Evolutionary conservation across 129 eudicot species (phyloP), one percentile per base, ranked within the genome.

Genomic region (Flaveria bidentis): DNA sequence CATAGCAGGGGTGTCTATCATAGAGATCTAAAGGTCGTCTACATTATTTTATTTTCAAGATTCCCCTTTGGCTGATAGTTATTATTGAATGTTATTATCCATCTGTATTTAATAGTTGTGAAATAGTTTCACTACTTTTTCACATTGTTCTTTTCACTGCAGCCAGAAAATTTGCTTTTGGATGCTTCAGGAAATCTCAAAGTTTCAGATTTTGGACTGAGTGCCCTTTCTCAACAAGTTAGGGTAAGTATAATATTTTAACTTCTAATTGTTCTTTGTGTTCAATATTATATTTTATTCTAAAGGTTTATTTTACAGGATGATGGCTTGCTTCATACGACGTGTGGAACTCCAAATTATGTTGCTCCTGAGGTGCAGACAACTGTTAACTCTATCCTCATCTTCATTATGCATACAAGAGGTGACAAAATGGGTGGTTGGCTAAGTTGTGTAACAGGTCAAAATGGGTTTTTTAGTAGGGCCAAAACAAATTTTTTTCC

Each of bases 1-100:
- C 98, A 93, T 88, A 93, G 98, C 83, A 84, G 98, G 88, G 98
- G 98, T 41, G 97, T 90, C 20, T 93, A 85, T 79, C 98, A 93
- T 78, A 85, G 98, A 88, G 98, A 93, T 85, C 85, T 93, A 25
- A 93, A 93, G 91, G 98, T 93, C 71, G 52, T 70, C 69, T 41
- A 47, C 42, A 42, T 64, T 76, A 33, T 39, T 53, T 51, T 44
- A 73, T 39, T 49, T 61, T 56, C 46, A 36, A 14, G 39, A 66
- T 23, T 65, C 53, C 11, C 33, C 41, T 30, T 76, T 58, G 42
- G 17, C 18, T 67, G 62, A 51, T 76, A 45, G 60, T 64, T 16
- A 79, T 22, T 44, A 73, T 9, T 64, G 61, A 5, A 9, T 57
- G 14, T 17, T 65, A 17, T 42, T 39, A 16, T 28, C 64, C 4